Conservation (phyloP, 192 early-diverging fungal genomes). For the Coemansia sp. region DNA sequence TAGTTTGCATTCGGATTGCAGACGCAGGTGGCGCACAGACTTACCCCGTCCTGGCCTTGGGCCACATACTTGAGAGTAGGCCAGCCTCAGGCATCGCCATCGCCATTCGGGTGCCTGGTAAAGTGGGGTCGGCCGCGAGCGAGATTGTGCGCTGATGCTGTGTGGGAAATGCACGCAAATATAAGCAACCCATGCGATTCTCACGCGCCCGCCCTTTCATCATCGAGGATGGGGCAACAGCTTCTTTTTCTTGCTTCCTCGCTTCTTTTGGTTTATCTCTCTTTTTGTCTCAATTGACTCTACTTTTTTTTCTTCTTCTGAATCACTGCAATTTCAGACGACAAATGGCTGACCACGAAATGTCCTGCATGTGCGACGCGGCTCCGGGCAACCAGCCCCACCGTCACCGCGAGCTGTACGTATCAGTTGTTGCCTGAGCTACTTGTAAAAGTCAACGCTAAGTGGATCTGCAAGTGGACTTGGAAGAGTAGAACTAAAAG, state of each 20-base stretch:
- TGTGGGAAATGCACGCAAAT: slow-evolving; percentile 1
- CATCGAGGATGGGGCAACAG: background rate
- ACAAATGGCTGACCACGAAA: slow-evolving; percentile 49
- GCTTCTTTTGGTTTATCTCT: background rate
- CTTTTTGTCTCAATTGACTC: background rate
- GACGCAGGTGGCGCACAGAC: background rate
- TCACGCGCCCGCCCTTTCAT: background rate
- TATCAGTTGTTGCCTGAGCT: background rate
- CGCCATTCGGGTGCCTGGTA: slow-evolving; percentile 18
- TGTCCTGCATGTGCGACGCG: slow-evolving; percentile 51
- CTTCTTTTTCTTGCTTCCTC: background rate
- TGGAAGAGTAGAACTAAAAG: background rate
- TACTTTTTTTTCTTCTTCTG: background rate
- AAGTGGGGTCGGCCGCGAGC: background rate
- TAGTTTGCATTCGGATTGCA: slow-evolving; percentile 16
- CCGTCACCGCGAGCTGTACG: slow-evolving; percentile 55
- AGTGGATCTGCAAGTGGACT: background rate
- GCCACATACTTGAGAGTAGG: slow-evolving; percentile 10
- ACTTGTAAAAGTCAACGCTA: too few species aligned
- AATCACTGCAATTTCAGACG: background rate
- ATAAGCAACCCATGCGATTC: background rate
- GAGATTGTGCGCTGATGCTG: slow-evolving; percentile 12
- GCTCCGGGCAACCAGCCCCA: slow-evolving; percentile 48
- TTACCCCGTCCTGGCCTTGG: slow-evolving; percentile 28
- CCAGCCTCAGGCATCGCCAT: slow-evolving; percentile 7